These are phyloP conservation scores for Entonaema liquescens DNA, from an alignment of 495 filamentous ascomycete species.

Conservation along the genomic window DNA sequence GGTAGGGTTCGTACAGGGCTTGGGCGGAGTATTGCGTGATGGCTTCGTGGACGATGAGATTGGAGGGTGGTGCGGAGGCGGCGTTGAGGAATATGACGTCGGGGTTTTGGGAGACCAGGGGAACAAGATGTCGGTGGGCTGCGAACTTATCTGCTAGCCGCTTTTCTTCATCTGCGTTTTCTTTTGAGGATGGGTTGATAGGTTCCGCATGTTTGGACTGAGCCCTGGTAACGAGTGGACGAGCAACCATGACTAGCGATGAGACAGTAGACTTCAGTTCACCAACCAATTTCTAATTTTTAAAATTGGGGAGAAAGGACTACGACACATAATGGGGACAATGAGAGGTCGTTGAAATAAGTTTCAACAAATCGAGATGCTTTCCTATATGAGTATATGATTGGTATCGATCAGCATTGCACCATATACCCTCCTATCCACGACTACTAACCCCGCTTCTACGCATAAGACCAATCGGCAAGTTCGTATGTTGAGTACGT, in stretches of 20 bases:
- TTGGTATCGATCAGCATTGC: slow-evolving; percentile 21
- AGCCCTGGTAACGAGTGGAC: not conserved
- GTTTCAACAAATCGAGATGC: slow-evolving; percentile 2
- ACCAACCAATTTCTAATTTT: not conserved
- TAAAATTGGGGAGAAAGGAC: not conserved
- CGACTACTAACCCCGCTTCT: slow-evolving; percentile 25
- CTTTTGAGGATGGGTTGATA: not conserved
- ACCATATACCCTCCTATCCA: slow-evolving; percentile 20
- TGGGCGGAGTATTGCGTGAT: slow-evolving; percentile 31
- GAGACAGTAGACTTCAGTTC: not conserved
- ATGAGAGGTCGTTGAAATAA: not conserved
- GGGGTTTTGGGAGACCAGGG: slow-evolving; percentile 11
- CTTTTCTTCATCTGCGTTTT: slow-evolving; percentile 9
- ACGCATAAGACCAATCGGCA: slow-evolving; percentile 8
- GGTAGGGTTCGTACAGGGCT: slow-evolving; percentile 15
- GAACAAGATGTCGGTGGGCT: slow-evolving; percentile 23
- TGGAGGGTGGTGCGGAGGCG: slow-evolving; percentile 35
- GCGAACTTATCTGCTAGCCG: slow-evolving; percentile 28
- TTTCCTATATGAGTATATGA: slow-evolving; percentile 30
- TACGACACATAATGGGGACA: too few relatives aligned
- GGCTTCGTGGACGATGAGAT: slow-evolving; percentile 38
- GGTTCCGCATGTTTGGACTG: not conserved
- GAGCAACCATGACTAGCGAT: slow-evolving; percentile 21
- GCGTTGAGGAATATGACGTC: slow-evolving; percentile 36
- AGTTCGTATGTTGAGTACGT: not conserved